These are phyloP conservation scores for Bipolaris cookei DNA, from an alignment of 2,329 filamentous ascomycete species.

Conservation along the genomic window DNA sequence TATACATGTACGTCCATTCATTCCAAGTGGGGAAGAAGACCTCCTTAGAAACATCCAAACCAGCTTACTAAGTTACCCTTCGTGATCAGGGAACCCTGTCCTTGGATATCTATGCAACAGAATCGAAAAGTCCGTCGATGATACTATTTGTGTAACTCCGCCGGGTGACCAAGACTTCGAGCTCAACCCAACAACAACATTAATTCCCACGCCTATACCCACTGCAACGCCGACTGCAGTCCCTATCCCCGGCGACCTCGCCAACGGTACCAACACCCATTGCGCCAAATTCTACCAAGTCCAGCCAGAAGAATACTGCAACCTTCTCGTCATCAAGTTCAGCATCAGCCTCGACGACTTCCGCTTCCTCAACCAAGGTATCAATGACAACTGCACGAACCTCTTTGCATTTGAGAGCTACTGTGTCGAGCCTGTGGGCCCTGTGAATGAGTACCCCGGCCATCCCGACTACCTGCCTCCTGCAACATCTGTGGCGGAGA, in stretches of 20 bases:
- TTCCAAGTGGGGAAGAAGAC: too few species aligned
- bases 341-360: conserved; percentile 8
- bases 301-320: conserved; percentile 4
- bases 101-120: too few species aligned
- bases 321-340: conserved; percentile 2
- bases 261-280: background rate
- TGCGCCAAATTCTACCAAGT: conserved; percentile 2
- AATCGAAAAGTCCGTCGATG: background rate
- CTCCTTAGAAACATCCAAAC: too few species aligned
- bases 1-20: too few species aligned
- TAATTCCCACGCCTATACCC: background rate
- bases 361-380: conserved; percentile 9
- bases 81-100: too few species aligned
- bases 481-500: background rate
- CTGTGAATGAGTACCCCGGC: conserved; percentile 1
- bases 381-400: conserved; percentile 13
- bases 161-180: background rate
- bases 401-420: conserved; percentile 4
- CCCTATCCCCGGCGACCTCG: background rate
- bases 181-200: conserved; percentile 1
- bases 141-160: background rate
- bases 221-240: background rate
- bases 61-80: too few species aligned
- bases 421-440: conserved; percentile 11
- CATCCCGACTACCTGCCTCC: conserved; percentile 11